phyloP scores from a whole-genome alignment of 176 grass and related monocot species.

The Puccinellia tenuiflora region DNA sequence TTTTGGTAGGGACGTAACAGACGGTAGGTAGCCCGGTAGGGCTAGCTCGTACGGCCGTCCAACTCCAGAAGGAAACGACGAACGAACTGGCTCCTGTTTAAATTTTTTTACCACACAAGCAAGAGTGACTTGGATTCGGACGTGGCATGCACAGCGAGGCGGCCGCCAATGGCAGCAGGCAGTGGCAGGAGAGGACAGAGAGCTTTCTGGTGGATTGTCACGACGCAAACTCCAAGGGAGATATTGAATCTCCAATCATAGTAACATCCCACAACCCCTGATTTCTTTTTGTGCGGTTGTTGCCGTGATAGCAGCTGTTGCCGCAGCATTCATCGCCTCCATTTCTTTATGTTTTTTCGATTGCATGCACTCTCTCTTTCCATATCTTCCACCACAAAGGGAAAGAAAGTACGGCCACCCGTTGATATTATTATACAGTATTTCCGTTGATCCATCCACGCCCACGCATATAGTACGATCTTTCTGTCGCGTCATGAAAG shows the following conservation, averaged over 20 bases:
- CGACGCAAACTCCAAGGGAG: slow-evolving; percentile 54
- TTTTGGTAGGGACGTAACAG: slow-evolving; percentile 18
- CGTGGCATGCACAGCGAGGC: slow-evolving; percentile 16
- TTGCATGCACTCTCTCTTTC: slow-evolving; percentile 33
- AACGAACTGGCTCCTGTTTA: background rate
- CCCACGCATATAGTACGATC: background rate
- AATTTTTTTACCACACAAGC: slow-evolving; percentile 30
- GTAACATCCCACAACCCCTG: slow-evolving; percentile 25
- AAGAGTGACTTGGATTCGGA: background rate
- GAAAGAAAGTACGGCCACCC: slow-evolving; percentile 21
- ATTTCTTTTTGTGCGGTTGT: slow-evolving; percentile 59
- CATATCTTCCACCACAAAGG: slow-evolving; percentile 32
- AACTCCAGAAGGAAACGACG: background rate
- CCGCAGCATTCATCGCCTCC: slow-evolving; percentile 36
- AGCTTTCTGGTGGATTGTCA: slow-evolving; percentile 7
- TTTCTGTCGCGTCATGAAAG: slow-evolving; percentile 3
- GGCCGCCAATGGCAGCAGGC: slow-evolving; percentile 43
- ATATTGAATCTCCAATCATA: slow-evolving; percentile 65
- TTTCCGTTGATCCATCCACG: background rate
- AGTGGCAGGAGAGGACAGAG: background rate
- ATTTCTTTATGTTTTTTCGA: slow-evolving; percentile 31
- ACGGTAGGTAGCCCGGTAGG: slow-evolving; percentile 23
- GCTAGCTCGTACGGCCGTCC: background rate
- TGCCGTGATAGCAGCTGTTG: slow-evolving; percentile 35
- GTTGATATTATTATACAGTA: slow-evolving; percentile 24